Evolutionary conservation across 176 grass and related monocot genomes (phyloP), one percentile per base, ranked within the genome.

Genomic region (Cenchrus purpureus): DNA sequence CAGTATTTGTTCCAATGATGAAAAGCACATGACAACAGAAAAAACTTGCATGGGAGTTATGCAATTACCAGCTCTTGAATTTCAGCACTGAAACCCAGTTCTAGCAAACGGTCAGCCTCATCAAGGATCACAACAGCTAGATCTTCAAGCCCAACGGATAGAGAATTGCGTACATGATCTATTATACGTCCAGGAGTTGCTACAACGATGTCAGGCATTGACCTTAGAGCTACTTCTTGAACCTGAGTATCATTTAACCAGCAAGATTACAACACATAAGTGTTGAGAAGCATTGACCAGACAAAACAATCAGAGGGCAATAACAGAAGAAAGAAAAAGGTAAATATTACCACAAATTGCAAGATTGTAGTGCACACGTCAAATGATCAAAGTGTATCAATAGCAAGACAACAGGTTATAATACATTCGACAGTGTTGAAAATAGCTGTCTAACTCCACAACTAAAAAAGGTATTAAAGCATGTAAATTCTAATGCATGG

Each of bases 171-270:
- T 61, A 98, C 49, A 90, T 98, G 96, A 85, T 98, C 96, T 74
- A 98, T 95, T 86, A 98, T 94, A 84, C 96, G 82, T 20, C 96
- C 96, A 81, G 96, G 96, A 80, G 96, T 98, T 17, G 93, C 93
- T 71, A 98, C 96, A 49, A 98, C 96, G 65, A 98, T 98, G 79
- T 98, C 96, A 90, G 96, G 96, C 89, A 93, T 93, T 60, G 96
- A 95, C 84, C 96, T 95, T 79, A 98, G 86, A 43, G 91, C 93
- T 59, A 90, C 89, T 81, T 98, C 93, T 91, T 98, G 95, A 58
- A 90, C 82, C 95, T 97, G 86, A 34, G 73, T 77, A 85, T 55
- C 19, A 71, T 77, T 81, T 61, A 46, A 54, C 85, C 78, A 82
- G 46, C 44, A 77, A 76, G 34, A 84, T 44, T 64, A 25, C 64